Base-by-base conservation (phyloP, 305 asterid genomes). In the Solanum hybrid region DNA sequence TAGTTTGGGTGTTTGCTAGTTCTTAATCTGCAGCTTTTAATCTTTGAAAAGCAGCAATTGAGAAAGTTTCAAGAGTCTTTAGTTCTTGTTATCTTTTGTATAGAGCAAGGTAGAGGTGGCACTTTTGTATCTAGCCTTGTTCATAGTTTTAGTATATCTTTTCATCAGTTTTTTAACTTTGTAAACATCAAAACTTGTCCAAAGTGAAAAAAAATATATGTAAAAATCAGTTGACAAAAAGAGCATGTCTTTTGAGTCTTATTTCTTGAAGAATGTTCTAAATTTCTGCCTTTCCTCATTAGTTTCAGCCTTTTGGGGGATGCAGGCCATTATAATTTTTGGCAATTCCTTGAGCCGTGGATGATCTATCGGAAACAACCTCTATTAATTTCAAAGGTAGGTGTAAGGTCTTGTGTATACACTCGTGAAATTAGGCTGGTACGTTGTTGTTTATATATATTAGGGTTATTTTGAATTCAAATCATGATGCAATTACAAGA, bases 51-150 rank as follows among this genome's bases (percentile, higher is more conserved):
- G 72, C 73, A 82, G 76, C 75, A 40, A 51, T 29, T 35, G 81
- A 73, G 51, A 26, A 32, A 56, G 37, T 45, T 31, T 51, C 64
- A 24, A 3, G 42, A 7, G 64, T 88, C 86, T 56, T 88, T 78
- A 32, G 38, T 34, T 19, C 85, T 79, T 60, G 85, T 36, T 22
- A 31, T 38, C 90, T 56, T 88, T 88, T 88, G 90, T 78, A 88
- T 88, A 88, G 90, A 76, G 84, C 89, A 87, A 72, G 89, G 89
- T 87, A 87, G 71, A 60, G 85, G 89, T 73, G 34, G 29, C 89
- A 34, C 89, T 24, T 56, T 37, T 87, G 89, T 87, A 87, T 69
- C 89, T 40, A 40, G 73, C 89, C 89, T 87, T 87, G 85, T 87
- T 87, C 85, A 38, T 72, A 24, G 27, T n/a, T 71, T 36, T 36